Conservation (phyloP, 78 protist genomes). For the Dictyostelium firmibasis region DNA sequence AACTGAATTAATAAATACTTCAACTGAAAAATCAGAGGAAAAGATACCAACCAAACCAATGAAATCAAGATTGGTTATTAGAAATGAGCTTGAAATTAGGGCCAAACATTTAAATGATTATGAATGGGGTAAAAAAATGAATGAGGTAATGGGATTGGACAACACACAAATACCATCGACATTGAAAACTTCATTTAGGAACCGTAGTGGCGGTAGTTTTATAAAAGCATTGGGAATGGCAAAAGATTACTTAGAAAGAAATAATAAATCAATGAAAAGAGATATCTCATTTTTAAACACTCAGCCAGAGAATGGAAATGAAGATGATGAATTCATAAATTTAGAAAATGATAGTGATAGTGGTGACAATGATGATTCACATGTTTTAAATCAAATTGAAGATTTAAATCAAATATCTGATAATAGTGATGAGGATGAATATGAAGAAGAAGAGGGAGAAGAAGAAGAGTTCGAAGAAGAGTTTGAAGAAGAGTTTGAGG, state of each 20-base stretch:
- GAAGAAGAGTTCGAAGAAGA: not conserved
- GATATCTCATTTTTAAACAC: not conserved
- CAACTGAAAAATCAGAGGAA: not conserved
- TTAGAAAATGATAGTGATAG: not conserved
- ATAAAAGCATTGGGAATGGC: not conserved
- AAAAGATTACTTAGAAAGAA: not conserved
- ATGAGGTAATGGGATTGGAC: not conserved
- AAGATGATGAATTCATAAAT: not conserved
- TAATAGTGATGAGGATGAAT: not conserved
- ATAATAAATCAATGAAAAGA: not conserved
- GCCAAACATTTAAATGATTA: not conserved
- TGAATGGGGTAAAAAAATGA: constrained; percentile 1
- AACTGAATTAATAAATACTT: not conserved
- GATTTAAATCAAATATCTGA: not conserved
- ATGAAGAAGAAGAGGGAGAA: not conserved
- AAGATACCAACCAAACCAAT: not conserved
- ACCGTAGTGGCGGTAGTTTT: not conserved
- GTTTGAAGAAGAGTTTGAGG: not conserved
- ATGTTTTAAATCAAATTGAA: not conserved
- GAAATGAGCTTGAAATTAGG: not conserved
- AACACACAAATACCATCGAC: constrained; percentile 1
- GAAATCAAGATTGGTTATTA: not conserved
- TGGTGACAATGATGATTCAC: not conserved
- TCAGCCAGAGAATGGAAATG: not conserved
- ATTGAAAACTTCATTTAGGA: not conserved